Evolutionary conservation across 148 eudicot genomes (phyloP).

Genomic region (Limonium bicolor): DNA sequence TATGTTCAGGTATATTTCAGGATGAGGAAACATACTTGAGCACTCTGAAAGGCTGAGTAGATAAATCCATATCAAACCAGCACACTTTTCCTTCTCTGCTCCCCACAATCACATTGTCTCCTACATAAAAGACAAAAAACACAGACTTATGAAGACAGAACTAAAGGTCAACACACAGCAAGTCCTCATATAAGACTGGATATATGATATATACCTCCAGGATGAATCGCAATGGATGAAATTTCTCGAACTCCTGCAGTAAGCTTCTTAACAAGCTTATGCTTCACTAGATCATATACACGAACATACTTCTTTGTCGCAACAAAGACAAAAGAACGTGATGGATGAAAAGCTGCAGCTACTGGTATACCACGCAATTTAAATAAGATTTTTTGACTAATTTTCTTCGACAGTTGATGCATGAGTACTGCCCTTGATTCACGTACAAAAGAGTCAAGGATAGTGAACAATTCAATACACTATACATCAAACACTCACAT

Average conservation of each 20-base stretch:
- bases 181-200: background rate
- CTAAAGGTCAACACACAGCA: background rate
- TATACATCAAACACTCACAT: too few species aligned
- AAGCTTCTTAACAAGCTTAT: constrained; percentile 67
- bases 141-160: background rate
- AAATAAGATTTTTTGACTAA: constrained; percentile 53
- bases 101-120: constrained; percentile 92
- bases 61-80: constrained; percentile 99
- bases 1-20: too few species aligned
- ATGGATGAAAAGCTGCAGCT: constrained; percentile 74
- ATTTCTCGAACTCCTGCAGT: constrained; percentile 71
- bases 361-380: constrained; percentile 93
- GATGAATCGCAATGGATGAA: constrained; percentile 80
- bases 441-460: constrained; percentile 61
- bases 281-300: constrained; percentile 75
- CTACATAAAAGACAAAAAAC: constrained; percentile 24
- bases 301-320: constrained; percentile 86
- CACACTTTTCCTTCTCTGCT: constrained; percentile 90
- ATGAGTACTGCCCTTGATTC: constrained; percentile 74
- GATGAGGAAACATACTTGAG: constrained; percentile 39
- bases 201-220: constrained; percentile 54
- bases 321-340: constrained; percentile 62
- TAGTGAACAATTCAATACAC: too few species aligned
- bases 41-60: constrained; percentile 53
- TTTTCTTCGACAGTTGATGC: constrained; percentile 78